Conservation (phyloP, 2,329 filamentous ascomycete genomes). For the Aureobasidium subglaciale region DNA sequence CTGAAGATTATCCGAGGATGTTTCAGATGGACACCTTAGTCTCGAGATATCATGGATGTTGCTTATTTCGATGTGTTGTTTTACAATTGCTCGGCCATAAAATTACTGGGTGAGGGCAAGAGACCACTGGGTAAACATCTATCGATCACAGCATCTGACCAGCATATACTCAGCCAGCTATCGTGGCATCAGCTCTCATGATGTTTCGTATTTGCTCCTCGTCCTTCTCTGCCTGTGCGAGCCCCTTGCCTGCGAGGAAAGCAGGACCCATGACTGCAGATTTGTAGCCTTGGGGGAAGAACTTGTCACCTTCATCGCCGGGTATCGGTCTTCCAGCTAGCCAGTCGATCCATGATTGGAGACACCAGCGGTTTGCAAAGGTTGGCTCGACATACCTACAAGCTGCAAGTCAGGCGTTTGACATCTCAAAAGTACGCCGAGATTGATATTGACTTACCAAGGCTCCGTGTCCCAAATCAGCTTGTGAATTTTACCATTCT, state of each 20-base stretch:
- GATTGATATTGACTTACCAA: constrained; percentile 43
- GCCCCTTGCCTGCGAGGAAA: constrained; percentile 43
- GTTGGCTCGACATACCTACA: constrained; percentile 44
- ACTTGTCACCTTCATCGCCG: constrained; percentile 41
- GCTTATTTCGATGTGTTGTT: too few species aligned
- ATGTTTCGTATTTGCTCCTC: constrained; percentile 15
- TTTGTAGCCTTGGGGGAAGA: constrained; percentile 45
- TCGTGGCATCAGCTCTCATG: not conserved
- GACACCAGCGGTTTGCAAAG: constrained; percentile 57
- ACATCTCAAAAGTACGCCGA: too few species aligned
- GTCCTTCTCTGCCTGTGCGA: constrained; percentile 23
- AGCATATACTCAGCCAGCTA: not conserved
- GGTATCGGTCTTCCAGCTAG: constrained; percentile 41
- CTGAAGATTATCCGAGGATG: too few species aligned
- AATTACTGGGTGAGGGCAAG: too few species aligned
- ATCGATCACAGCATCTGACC: too few species aligned
- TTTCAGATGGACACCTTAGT: too few species aligned
- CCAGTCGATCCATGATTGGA: constrained; percentile 44
- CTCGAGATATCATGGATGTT: too few species aligned
- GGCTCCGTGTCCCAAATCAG: constrained; percentile 54
- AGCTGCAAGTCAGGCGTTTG: not conserved
- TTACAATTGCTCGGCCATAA: too few species aligned
- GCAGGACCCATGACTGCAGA: constrained; percentile 57
- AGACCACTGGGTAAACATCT: too few species aligned
- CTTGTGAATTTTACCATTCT: constrained; percentile 45